Evolutionary conservation across 2,329 filamentous ascomycete species (phyloP).

Genomic region (Pestalotiopsis fici): DNA sequence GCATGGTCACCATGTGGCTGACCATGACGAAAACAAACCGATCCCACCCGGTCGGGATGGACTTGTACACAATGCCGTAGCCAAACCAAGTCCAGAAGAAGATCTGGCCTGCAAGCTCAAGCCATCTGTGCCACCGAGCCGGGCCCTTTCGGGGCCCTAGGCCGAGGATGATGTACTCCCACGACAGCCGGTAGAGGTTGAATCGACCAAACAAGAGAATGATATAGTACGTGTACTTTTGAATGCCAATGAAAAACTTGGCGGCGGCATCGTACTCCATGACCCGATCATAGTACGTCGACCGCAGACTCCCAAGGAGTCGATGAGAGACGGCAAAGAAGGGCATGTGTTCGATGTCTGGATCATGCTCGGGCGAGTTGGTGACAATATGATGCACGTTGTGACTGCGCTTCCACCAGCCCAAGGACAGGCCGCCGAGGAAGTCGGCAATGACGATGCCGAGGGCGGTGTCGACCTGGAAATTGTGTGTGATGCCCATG

Average conservation of each 20-base stretch:
- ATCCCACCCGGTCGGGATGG: constrained; percentile 68
- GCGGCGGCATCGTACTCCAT: constrained; percentile 79
- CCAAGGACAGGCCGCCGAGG: constrained; percentile 82
- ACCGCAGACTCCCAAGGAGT: constrained; percentile 71
- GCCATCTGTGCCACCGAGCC: constrained; percentile 79
- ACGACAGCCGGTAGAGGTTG: constrained; percentile 83
- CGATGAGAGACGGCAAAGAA: constrained; percentile 87
- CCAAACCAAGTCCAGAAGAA: constrained; percentile 90
- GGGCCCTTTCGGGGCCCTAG: constrained; percentile 73
- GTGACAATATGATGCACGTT: constrained; percentile 98
- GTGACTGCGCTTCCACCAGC: constrained; percentile 97
- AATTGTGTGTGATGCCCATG: constrained; percentile 95
- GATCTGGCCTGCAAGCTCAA: constrained; percentile 74
- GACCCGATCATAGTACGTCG: constrained; percentile 80
- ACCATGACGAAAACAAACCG: constrained; percentile 76
- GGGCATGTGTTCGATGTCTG: constrained; percentile 89
- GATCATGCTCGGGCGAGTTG: constrained; percentile 92
- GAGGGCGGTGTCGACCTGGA: constrained; percentile 78
- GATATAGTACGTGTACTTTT: constrained; percentile 82
- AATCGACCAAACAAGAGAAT: constrained; percentile 81
- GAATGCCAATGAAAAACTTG: constrained; percentile 69
- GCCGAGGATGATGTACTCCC: constrained; percentile 72
- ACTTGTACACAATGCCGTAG: constrained; percentile 75
- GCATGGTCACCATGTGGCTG: constrained; percentile 79
- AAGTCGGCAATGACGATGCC: constrained; percentile 91